Evolutionary conservation across 1,284 basidiomycete genomes (phyloP).

Genomic region (Sparassis latifolia): DNA sequence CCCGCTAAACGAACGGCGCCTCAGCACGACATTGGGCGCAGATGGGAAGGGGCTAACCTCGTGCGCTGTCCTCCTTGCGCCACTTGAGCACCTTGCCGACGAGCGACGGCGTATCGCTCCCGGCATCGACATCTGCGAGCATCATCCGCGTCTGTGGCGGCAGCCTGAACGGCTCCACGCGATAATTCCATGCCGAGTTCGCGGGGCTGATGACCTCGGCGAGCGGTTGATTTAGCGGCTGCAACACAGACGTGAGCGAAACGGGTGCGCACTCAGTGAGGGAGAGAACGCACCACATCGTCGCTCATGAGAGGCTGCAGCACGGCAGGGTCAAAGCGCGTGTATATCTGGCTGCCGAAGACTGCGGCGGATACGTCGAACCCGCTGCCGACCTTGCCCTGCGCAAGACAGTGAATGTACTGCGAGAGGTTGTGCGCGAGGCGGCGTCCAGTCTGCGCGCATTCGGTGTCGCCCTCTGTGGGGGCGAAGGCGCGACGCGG

Average conservation of each 20-base stretch:
- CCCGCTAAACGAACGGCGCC: slow-evolving; percentile 37
- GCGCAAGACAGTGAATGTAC: slow-evolving; percentile 92
- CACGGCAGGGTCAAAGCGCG: slow-evolving; percentile 77
- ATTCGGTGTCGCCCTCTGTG: slow-evolving; percentile 11
- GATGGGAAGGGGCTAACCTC: slow-evolving; percentile 37
- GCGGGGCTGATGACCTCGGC: slow-evolving; percentile 50
- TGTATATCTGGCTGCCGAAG: slow-evolving; percentile 93
- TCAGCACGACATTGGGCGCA: slow-evolving; percentile 1
- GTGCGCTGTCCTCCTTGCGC: slow-evolving; percentile 56
- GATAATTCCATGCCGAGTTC: slow-evolving; percentile 63
- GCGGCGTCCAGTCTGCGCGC: slow-evolving; percentile 39
- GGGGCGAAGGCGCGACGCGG: slow-evolving; percentile 38
- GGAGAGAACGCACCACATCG: slow-evolving; percentile 20
- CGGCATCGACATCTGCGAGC: slow-evolving; percentile 90
- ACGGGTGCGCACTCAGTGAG: neutral
- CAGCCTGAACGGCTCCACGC: slow-evolving; percentile 64
- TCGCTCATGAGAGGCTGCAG: slow-evolving; percentile 66
- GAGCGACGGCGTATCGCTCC: slow-evolving; percentile 89
- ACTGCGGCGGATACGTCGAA: slow-evolving; percentile 95
- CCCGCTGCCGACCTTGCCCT: slow-evolving; percentile 96
- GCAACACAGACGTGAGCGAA: slow-evolving; percentile 1
- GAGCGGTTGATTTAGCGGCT: slow-evolving; percentile 23
- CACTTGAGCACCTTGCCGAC: slow-evolving; percentile 86
- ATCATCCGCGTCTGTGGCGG: slow-evolving; percentile 78
- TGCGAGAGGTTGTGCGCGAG: slow-evolving; percentile 93